Evolutionary conservation across 2,329 filamentous ascomycete species (phyloP).

Genomic region (Fragosphaeria purpurea): DNA sequence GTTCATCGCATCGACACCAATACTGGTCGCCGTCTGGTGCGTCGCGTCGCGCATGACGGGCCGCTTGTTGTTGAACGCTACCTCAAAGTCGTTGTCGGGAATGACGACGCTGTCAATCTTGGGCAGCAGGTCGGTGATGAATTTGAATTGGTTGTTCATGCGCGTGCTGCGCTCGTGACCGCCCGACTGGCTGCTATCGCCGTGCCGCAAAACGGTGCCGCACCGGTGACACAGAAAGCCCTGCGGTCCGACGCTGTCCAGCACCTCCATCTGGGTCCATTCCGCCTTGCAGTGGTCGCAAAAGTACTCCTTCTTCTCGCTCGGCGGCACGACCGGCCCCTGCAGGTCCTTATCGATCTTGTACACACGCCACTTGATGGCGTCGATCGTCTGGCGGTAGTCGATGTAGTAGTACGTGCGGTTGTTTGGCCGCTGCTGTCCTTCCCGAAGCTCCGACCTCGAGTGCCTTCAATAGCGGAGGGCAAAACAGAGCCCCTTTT

Average conservation of each 20-base stretch:
- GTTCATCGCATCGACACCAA: conserved; percentile 44
- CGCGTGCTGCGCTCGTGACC: conserved; percentile 64
- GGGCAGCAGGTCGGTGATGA: conserved; percentile 65
- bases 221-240: conserved; percentile 84
- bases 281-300: conserved; percentile 74
- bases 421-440: conserved; percentile 70
- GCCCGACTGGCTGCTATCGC: conserved; percentile 56
- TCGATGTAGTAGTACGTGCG: conserved; percentile 97
- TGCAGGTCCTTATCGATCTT: conserved; percentile 83
- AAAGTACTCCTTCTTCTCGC: conserved; percentile 85
- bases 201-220: conserved; percentile 50
- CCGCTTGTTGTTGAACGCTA: conserved; percentile 51
- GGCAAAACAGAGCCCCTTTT: neutral
- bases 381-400: conserved; percentile 87
- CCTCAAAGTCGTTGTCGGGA: conserved; percentile 64
- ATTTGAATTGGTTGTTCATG: conserved; percentile 70
- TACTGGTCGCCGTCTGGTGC: conserved; percentile 52
- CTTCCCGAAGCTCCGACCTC: conserved; percentile 68
- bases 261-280: conserved; percentile 82
- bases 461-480: conserved; percentile 44
- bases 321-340: conserved; percentile 65
- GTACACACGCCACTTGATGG: conserved; percentile 89
- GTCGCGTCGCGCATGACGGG: conserved; percentile 57
- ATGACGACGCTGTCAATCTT: conserved; percentile 67
- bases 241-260: conserved; percentile 59